Base-by-base conservation (phyloP, 2,329 filamentous ascomycete species). In the Cladophialophora immunda region DNA sequence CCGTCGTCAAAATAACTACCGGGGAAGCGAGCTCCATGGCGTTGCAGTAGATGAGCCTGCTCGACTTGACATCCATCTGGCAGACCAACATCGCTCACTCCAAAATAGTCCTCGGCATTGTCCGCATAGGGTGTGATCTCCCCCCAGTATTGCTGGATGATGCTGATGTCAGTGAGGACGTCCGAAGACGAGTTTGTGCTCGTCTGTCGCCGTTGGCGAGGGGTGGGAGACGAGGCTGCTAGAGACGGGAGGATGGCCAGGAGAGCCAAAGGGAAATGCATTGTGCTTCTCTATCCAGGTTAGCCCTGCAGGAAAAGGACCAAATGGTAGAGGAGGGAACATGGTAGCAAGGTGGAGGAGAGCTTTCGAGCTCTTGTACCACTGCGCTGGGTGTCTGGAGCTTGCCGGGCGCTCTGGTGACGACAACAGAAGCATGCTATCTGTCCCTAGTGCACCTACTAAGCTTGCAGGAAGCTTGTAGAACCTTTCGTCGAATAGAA, bases 61-160 rank as follows among this genome's bases (percentile, higher is more conserved):
- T 84, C 82, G 62, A 87, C 76, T 73, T 86, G 84, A 75, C 86
- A 87, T n/a, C 83, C 84, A 55, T 81, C 76, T 0, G 86, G 85
- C 15, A 87, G 81, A 34, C 84, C 84, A 13, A 65, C 62, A 50
- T 66, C 64, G 22, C 65, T 58, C 6, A 72, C 70, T 8, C 68
- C 68, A 68, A 85, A 86, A 59, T 76, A 73, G 59, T 77, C 68
- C 19, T 80, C 81, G 2, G 76, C 69, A 63, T 85, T 85, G 72
- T 85, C 82, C 8, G 67, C 70, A 69, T 85, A 85, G 1, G 81
- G 76, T 13, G 80, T 79, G 38, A 85, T 75, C 70, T 85, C 79
- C 70, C 83, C 83, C 82, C 82, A 84, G 68, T 80, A 76, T 29
- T 74, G 72, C 38, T 77, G 78, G 58, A 81, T 77, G 54, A 69